Base-by-base conservation (phyloP, 768 basidiomycete species). In the Amanita pseudoporphyria region DNA sequence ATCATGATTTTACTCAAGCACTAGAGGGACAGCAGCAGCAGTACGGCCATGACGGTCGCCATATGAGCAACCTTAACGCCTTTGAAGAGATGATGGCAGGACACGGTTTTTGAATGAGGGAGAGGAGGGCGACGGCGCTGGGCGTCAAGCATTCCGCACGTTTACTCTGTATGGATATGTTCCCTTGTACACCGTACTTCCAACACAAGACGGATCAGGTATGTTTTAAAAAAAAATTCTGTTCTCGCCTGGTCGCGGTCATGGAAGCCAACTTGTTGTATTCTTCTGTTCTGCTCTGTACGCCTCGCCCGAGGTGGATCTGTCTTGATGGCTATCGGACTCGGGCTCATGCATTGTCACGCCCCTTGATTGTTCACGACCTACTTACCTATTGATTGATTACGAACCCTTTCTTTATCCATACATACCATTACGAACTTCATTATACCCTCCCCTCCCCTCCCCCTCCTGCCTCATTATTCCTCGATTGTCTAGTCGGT, bases 11-110 rank as follows among this genome's bases (percentile, higher is more conserved):
- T 55, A 45, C 57, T 41, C 61, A 64, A 33, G 58, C 62, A 22
- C 46, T 65, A 33, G 65, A 65, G 10, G 58, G 59, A 63, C 40
- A 60, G 58, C 31, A 49, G 49, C 40, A 60, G 58, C 31, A 49
- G 49, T 42, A 61, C 60, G 46, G 52, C 57, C 22, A 61, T 22
- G 60, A 59, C 22, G 40, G 32, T 26, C 39, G 40, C 13, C 49
- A 50, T 24, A 9, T 50, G 21, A 24, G 43, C 33, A 53, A 55
- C 36, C 52, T 68, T 32, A 48, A 70, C 40, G 63, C 59, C 47
- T 72, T 72, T 56, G 71, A 72, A 55, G 69, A 72, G 53, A 66
- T 72, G 66, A 67, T 74, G 65, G 59, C 66, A 37, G 65, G 67
- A 33, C 63, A 59, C 51, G 56, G 58, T 33, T 66, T 64, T 56